Percentiles rank a stretch among this genome's conserved stretches.
Conservation (phyloP, 805 yeast genomes). For the Cyberlindnera veronae region DNA sequence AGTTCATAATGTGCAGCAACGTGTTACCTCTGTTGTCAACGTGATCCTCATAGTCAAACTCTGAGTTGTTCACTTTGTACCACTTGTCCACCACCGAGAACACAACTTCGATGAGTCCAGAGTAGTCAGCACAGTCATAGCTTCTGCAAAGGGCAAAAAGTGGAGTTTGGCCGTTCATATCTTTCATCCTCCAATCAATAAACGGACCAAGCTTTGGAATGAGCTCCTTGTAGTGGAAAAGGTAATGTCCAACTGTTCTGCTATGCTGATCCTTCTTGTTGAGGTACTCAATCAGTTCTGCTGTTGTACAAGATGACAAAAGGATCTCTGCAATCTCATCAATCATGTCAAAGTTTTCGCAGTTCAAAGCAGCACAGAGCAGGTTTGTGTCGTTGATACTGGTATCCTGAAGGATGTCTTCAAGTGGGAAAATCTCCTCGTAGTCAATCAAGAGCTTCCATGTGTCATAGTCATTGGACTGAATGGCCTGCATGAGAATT, state of each 20-base stretch:
- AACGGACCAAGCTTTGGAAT: conserved; percentile 51
- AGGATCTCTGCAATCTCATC: conserved; percentile 46
- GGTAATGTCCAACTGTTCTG: conserved; percentile 70
- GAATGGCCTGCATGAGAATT: conserved; percentile 58
- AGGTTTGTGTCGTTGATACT: conserved; percentile 54
- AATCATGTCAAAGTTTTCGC: conserved; percentile 45
- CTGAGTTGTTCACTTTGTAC: conserved; percentile 31
- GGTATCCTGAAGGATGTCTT: conserved; percentile 63
- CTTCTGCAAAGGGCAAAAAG: conserved; percentile 70
- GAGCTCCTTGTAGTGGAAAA: conserved; percentile 53
- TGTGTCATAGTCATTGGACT: conserved; percentile 40
- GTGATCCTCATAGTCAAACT: conserved; percentile 55
- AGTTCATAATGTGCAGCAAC: conserved; percentile 65
- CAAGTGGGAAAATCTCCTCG: conserved; percentile 52
- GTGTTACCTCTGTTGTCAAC: conserved; percentile 73
- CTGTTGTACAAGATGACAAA: conserved; percentile 35
- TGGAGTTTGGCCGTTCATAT: conserved; percentile 71
- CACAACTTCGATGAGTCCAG: conserved; percentile 42
- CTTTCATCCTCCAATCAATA: conserved; percentile 68
- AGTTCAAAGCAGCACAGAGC: conserved; percentile 57
- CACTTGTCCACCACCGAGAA: conserved; percentile 43
- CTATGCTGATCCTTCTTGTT: conserved; percentile 47
- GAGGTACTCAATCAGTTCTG: conserved; percentile 48
- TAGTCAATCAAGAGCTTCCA: conserved; percentile 47
- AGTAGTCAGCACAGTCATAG: conserved; percentile 72